Evolutionary conservation across 1,284 basidiomycete species (phyloP), one percentile per base, ranked within the genome.

Genomic region (Baeospora myosura): DNA sequence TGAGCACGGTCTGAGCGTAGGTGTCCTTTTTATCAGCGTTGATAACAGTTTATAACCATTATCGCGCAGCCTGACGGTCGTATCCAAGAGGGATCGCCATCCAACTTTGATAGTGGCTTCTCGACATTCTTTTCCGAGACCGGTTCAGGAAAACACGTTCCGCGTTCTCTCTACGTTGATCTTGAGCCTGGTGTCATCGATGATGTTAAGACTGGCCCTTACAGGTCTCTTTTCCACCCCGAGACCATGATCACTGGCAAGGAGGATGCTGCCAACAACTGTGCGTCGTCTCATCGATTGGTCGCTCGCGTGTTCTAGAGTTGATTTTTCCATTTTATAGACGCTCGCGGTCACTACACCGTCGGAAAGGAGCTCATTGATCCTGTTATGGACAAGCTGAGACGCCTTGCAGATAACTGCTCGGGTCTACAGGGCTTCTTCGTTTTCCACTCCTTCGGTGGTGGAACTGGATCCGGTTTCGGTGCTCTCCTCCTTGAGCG

Each of bases 261-360:
- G 76, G 96, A 99, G 74, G 96, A 98, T 61, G 95, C 94, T 43
- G 95, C 95, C 52, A 99, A 97, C 78, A 98, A 98, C 68, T 98
- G 90, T 93, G 56, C 58, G 86, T 63, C 40, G 17, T 18, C 31
- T 43, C 25, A n/a, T n/a, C n/a, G n/a, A n/a, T n/a, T n/a, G n/a
- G n/a, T n/a, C n/a, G n/a, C n/a, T n/a, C n/a, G n/a, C n/a, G n/a
- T n/a, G n/a, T n/a, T n/a, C n/a, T n/a, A n/a, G n/a, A n/a, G n/a
- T n/a, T n/a, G n/a, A n/a, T n/a, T n/a, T 49, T 46, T 43, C 41
- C 41, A 12, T 45, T 30, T 35, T 45, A n/a, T 50, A 93, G 90
- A 97, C 71, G 93, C 93, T 49, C 92, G 93, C 67, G 94, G 93
- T 53, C 92, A 96, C 68, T 98, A 98, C 73, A 98, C 95, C 46